Percentiles rank a stretch among this genome's conserved stretches.
phyloP scores from a whole-genome alignment of 768 basidiomycete genomes.

The Gloeopeniophorella convolvens region DNA sequence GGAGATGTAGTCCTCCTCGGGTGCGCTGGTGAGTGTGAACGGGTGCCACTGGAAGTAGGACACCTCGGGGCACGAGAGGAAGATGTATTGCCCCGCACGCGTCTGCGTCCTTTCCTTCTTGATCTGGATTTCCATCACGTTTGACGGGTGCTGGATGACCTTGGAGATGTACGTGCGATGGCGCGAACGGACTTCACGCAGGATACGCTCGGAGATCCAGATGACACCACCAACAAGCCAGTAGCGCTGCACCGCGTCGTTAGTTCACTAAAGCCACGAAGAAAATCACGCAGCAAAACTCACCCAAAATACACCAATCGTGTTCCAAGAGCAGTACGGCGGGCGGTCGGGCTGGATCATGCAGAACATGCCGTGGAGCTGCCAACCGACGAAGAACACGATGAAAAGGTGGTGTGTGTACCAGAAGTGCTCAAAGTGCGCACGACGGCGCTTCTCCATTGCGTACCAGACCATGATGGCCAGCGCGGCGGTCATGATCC shows the following conservation, averaged over 20 bases:
- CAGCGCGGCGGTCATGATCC: constrained; percentile 77
- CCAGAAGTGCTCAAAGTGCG: constrained; percentile 86
- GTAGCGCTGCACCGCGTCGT: constrained; percentile 52
- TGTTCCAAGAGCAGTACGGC: constrained; percentile 80
- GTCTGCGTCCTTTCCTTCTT: constrained; percentile 88
- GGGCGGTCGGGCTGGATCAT: constrained; percentile 90
- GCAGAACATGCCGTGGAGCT: constrained; percentile 94
- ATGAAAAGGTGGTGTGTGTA: constrained; percentile 87
- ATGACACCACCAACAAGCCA: constrained; percentile 85
- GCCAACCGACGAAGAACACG: constrained; percentile 90
- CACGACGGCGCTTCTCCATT: constrained; percentile 68
- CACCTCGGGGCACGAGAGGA: constrained; percentile 84
- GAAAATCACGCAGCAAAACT: constrained; percentile 24
- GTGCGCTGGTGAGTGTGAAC: constrained; percentile 91
- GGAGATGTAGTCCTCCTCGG: constrained; percentile 92
- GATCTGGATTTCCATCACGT: constrained; percentile 93
- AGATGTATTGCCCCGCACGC: constrained; percentile 89
- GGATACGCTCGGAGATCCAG: constrained; percentile 81
- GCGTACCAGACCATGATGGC: constrained; percentile 82
- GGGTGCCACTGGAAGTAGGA: constrained; percentile 98
- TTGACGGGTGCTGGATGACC: constrained; percentile 92
- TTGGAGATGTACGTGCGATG: constrained; percentile 91
- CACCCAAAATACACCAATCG: constrained; percentile 94
- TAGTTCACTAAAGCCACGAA: neutral
- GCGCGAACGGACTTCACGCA: constrained; percentile 87